Evolutionary conservation across 495 filamentous ascomycete genomes (phyloP), one percentile per base, ranked within the genome.

Genomic region (Talaromyces liani): DNA sequence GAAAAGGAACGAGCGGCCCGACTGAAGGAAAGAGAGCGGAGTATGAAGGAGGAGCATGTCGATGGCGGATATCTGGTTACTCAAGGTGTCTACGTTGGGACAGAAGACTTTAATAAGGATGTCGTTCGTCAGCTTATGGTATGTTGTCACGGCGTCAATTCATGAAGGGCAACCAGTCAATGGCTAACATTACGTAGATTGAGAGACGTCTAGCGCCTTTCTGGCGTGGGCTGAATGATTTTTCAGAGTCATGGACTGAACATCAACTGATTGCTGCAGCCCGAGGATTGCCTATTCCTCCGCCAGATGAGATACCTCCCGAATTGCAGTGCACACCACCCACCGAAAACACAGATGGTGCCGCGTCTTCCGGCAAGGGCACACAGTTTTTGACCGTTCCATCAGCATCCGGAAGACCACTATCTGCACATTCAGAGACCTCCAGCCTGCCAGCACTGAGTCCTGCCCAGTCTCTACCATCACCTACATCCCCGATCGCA

Each of bases 21-120:
- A 45, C 65, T 86, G 54, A 91, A 89, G 71, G 94, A 98, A 72
- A 82, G 93, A 29, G 93, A 97, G 75, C 82, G 91, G 71, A 98
- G 94, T 72, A 89, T 98, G 79, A 88, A 82, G 66, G 93, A 97
- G 67, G 94, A 98, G 68, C 85, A 91, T 73, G 89, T 97, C 31
- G 94, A 98, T 78, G 94, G 94, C 33, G 94, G 94, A 31, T 98
- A 89, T 77, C 76, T 98, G 31, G 94, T 98, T 45, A 98, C 94
- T 0, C 87, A 96, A 73, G 94, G 94, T 25, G 88, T 92, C 45
- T 98, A 98, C 70, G 92, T 89, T 6, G 91, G 93, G 3, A 79
- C 86, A 18, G 94, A 98, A 73, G 94, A 98, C 73, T 98, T 92
- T 71, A 96, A 87, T 76, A 97, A 98, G 71, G 79, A 80, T 47